A percentile compares a stretch with the other conserved stretches of the same genome.
These are phyloP conservation scores for Wallacemonas rigidus DNA, from an alignment of 208 protist genomes.

Conservation along the genomic window DNA sequence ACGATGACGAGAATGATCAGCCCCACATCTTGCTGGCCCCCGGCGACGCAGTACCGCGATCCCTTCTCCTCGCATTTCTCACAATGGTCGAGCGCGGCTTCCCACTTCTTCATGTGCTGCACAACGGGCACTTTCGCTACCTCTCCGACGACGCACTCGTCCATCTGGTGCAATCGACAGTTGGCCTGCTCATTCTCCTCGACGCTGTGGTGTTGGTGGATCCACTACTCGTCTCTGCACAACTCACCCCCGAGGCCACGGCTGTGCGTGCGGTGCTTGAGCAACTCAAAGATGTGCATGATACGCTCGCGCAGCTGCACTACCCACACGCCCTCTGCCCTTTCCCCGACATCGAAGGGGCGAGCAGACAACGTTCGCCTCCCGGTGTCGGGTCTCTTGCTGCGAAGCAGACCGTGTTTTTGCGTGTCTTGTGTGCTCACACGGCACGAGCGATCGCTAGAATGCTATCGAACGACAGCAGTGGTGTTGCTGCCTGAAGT, in stretches of 20 bases:
- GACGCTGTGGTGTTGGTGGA: slow-evolving; percentile 3
- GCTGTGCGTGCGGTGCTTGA: neutral
- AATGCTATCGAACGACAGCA: too few relatives aligned
- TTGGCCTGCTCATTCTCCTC: slow-evolving; percentile 3
- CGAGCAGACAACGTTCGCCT: too few relatives aligned
- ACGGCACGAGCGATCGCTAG: too few relatives aligned
- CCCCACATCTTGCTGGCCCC: too few relatives aligned
- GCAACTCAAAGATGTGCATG: neutral
- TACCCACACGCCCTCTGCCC: neutral
- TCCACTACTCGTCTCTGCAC: neutral
- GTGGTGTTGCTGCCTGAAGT: too few relatives aligned
- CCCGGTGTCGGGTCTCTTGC: too few relatives aligned
- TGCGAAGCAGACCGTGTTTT: too few relatives aligned
- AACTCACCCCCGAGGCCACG: neutral
- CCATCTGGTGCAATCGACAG: neutral
- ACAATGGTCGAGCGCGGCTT: neutral
- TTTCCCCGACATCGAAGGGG: neutral
- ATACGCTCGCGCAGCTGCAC: neutral
- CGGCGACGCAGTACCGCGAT: neutral
- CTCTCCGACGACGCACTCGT: slow-evolving; percentile 1
- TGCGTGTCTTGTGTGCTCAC: too few relatives aligned
- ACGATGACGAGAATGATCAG: too few relatives aligned
- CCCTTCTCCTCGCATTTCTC: neutral
- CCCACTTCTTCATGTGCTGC: neutral
- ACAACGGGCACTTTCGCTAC: neutral